Conservation (phyloP, 1,284 basidiomycete species). For the Sanghuangporus baumii region DNA sequence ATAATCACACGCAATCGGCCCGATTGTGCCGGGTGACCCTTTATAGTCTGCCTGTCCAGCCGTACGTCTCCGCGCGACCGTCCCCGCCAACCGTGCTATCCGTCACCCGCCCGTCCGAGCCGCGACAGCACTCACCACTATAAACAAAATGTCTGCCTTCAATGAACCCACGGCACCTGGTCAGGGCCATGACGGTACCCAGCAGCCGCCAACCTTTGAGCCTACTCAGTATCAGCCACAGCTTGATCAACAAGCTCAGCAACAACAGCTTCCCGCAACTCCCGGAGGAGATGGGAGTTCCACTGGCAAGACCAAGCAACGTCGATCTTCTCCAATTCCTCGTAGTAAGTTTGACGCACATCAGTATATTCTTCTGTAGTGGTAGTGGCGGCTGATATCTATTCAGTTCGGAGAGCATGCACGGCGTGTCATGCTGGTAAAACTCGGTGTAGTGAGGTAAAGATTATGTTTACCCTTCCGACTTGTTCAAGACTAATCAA, state of each 20-base stretch:
- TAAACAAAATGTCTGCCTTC: slow-evolving; percentile 56
- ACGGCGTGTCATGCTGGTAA: slow-evolving; percentile 76
- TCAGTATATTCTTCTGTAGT: slow-evolving; percentile 5
- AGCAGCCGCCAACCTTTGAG: slow-evolving; percentile 39
- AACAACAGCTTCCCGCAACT: slow-evolving; percentile 23
- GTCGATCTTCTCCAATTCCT: slow-evolving; percentile 27
- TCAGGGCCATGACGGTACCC: slow-evolving; percentile 44
- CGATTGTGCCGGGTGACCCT: neutral
- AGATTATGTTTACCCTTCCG: neutral
- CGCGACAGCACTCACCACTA: neutral
- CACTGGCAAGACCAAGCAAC: slow-evolving; percentile 14
- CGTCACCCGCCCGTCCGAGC: slow-evolving; percentile 2
- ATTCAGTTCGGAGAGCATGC: slow-evolving; percentile 59
- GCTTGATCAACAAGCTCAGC: slow-evolving; percentile 26
- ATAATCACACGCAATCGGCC: neutral
- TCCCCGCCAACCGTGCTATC: slow-evolving; percentile 6
- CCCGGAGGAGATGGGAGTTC: slow-evolving; percentile 5
- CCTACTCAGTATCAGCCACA: slow-evolving; percentile 54
- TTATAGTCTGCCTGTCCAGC: neutral
- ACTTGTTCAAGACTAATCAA: neutral
- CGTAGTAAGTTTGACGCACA: slow-evolving; percentile 29
- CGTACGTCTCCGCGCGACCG: neutral
- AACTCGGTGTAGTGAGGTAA: slow-evolving; percentile 64
- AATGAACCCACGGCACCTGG: slow-evolving; percentile 55
- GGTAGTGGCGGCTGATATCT: too few relatives aligned